Evolutionary conservation across 73 alveolate species (phyloP), one percentile per base, ranked within the genome.

Genomic region (Paraurostyla sp.): DNA sequence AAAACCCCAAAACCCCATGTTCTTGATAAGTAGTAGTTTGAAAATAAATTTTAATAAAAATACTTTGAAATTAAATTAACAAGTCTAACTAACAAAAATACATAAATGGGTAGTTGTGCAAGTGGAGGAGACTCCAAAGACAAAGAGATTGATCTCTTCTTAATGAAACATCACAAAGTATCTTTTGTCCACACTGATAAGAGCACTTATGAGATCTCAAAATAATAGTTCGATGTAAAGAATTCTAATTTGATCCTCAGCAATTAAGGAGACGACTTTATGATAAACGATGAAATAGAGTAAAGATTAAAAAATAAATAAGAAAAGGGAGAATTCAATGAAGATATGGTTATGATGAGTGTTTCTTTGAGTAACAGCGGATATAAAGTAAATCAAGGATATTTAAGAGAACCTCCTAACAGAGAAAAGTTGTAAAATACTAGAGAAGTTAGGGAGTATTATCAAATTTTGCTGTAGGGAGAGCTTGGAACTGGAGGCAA

Each of bases 401-500:
- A 46, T 15, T 36, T 43, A 36, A 46, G 41, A 15, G 18, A 46
- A 46, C 18, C 13, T 15, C 57, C 58, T 41, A 68, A 18, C 23
- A n/a, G 9, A 27, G n/a, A 18, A 38, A 36, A n/a, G 23, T 1
- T 22, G 3, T 49, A n/a, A 45, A 15, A 45, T 73, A 38, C 50
- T 15, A 48, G 71, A 23, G 22, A 2, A 15, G 59, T 73, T 6
- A 16, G 30, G 18, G 86, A 73, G 27, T 11, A 2, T 25, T 16
- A 50, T 11, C 48, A 48, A 3, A 25, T 73, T 43, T 23, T 43
- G 25, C 49, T 73, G 1, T 27, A 73, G 30, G 86, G 86, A 7
- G 86, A 73, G 4, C 30, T 32, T 73, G 86, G 86, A 22, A 73
- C 86, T 18, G 86, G 86, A 18, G 86, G 86, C 0, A 73, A 38